Percentiles rank a stretch among this genome's conserved stretches.
Conservation (phyloP, 805 yeast species). For the Cyberlindnera xylosilytica region DNA sequence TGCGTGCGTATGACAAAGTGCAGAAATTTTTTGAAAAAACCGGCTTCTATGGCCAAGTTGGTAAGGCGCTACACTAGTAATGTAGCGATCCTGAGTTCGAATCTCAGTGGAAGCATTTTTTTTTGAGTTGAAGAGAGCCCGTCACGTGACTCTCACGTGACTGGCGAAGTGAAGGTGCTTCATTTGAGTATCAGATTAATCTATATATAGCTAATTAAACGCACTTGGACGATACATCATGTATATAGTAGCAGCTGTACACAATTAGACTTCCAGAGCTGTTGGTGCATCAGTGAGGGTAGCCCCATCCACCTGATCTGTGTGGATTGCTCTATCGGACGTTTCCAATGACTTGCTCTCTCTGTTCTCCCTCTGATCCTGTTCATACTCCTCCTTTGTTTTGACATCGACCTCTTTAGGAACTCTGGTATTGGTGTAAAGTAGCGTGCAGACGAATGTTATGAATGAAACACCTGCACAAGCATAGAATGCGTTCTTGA, state of each 20-base stretch:
- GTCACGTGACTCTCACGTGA: background rate
- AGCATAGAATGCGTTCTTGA: conserved; percentile 40
- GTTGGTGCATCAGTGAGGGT: no score
- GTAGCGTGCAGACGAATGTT: conserved; percentile 32
- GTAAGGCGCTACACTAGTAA: conserved; percentile 85
- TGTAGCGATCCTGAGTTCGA: conserved; percentile 80
- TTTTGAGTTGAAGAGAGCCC: conserved; percentile 10
- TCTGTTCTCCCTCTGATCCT: background rate
- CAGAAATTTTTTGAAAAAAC: background rate
- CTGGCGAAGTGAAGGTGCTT: no score
- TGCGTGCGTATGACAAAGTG: no score
- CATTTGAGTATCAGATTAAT: background rate
- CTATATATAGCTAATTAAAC: no score
- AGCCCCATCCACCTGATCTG: no score
- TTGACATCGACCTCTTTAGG: conserved; percentile 29
- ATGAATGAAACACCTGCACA: conserved; percentile 35
- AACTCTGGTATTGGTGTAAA: conserved; percentile 40
- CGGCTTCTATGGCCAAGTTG: conserved; percentile 57
- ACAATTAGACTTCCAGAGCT: no score
- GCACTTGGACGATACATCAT: no score
- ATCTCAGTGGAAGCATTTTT: conserved; percentile 61
- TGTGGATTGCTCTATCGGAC: background rate
- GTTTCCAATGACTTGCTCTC: background rate
- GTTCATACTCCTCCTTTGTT: background rate
- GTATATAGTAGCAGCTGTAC: no score